Conservation (phyloP, 2,329 filamentous ascomycete genomes). For the Aaosphaeria arxii region DNA sequence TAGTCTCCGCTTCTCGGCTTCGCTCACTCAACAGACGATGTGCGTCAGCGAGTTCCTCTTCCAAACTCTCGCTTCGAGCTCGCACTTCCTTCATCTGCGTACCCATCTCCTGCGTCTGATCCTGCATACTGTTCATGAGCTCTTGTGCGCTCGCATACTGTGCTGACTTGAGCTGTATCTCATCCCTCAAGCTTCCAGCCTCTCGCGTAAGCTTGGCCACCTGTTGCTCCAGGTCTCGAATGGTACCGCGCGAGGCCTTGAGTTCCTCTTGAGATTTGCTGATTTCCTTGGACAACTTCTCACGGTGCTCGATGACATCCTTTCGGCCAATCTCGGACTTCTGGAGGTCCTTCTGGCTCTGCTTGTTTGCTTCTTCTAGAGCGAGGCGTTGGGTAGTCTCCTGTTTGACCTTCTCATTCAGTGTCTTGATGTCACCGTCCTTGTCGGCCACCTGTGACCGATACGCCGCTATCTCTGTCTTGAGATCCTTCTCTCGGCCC, state of each 20-base stretch:
- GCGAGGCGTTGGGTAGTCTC: slow-evolving; percentile 70
- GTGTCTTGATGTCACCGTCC: slow-evolving; percentile 70
- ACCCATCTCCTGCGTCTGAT: slow-evolving; percentile 82
- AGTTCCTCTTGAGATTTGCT: slow-evolving; percentile 71
- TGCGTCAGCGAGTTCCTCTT: slow-evolving; percentile 88
- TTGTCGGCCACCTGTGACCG: slow-evolving; percentile 71
- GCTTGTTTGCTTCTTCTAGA: slow-evolving; percentile 75
- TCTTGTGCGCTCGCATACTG: slow-evolving; percentile 85
- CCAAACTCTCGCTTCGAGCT: slow-evolving; percentile 76
- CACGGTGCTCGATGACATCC: slow-evolving; percentile 69
- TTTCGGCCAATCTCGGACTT: slow-evolving; percentile 75
- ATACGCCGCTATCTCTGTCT: slow-evolving; percentile 66
- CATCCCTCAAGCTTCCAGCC: slow-evolving; percentile 66
- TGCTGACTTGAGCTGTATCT: slow-evolving; percentile 77
- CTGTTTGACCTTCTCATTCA: slow-evolving; percentile 75
- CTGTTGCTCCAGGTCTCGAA: slow-evolving; percentile 74
- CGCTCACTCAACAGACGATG: slow-evolving; percentile 84
- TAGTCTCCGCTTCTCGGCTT: slow-evolving; percentile 88
- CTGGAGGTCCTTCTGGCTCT: slow-evolving; percentile 73
- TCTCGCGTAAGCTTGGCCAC: slow-evolving; percentile 67
- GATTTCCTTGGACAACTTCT: slow-evolving; percentile 70
- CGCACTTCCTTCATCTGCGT: slow-evolving; percentile 89
- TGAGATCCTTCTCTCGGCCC: slow-evolving; percentile 76
- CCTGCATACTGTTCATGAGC: slow-evolving; percentile 86
- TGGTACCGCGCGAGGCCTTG: slow-evolving; percentile 50